Percentiles rank a stretch among this genome's conserved stretches.
These are phyloP conservation scores for Cicer yamashitae DNA, from an alignment of 306 rosid species.

Conservation along the genomic window DNA sequence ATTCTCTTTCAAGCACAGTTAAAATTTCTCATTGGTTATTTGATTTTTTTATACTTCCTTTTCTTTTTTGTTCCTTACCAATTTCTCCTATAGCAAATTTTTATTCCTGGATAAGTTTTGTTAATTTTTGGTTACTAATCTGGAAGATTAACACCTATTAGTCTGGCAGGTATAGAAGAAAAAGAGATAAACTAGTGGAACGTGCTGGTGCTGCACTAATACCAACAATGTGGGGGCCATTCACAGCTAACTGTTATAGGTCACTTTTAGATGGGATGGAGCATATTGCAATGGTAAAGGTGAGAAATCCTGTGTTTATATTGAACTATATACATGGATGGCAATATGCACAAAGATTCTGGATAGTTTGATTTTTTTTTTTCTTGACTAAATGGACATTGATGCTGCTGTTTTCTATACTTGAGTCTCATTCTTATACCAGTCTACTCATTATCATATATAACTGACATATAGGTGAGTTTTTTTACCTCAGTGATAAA, in stretches of 20 bases:
- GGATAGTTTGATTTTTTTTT: conserved; percentile 22
- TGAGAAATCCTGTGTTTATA: conserved; percentile 45
- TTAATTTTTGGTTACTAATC: conserved; percentile 34
- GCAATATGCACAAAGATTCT: not conserved
- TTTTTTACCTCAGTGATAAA: not conserved
- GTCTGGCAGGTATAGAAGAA: conserved; percentile 80
- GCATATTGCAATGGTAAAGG: conserved; percentile 98
- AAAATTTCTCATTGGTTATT: conserved; percentile 2
- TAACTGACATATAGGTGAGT: not conserved
- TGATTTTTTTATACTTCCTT: not conserved
- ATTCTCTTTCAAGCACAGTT: not conserved
- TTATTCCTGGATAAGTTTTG: conserved; percentile 25
- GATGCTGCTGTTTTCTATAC: not conserved
- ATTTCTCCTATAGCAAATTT: conserved; percentile 5
- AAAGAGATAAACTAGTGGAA: conserved; percentile 83
- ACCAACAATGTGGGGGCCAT: conserved; percentile 98
- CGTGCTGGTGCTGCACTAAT: conserved; percentile 68
- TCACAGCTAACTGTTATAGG: conserved; percentile 73
- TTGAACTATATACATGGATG: conserved; percentile 4
- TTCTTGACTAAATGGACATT: not conserved
- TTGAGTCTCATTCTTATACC: not conserved
- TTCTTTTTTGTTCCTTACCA: conserved; percentile 36
- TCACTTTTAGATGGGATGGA: conserved; percentile 88
- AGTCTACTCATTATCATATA: not conserved
- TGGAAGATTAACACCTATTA: conserved; percentile 37